Conservation (phyloP, 768 basidiomycete genomes). For the Phylloporus scabripes region DNA sequence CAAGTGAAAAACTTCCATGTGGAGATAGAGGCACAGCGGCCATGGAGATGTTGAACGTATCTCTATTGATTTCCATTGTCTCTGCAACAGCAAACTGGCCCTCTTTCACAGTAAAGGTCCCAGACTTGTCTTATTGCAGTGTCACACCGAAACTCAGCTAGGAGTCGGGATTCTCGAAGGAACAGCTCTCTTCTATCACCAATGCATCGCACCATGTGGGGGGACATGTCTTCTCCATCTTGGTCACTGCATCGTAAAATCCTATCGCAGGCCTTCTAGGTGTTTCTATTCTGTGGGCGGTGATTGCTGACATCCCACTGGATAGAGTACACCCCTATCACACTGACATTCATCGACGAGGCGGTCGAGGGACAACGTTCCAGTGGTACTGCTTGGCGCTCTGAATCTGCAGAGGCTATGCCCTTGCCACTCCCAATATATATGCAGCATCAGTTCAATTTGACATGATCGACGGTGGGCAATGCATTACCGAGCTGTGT, state of each 20-base stretch:
- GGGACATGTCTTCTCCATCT: not conserved
- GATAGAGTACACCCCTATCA: not conserved
- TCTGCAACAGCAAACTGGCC: no score
- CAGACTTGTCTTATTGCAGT: not conserved
- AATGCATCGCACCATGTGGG: not conserved
- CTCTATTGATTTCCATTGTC: no score
- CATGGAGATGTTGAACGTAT: no score
- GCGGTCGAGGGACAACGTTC: not conserved
- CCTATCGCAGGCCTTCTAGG: not conserved
- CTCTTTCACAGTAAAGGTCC: no score
- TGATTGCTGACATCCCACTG: not conserved
- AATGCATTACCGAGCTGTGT: not conserved
- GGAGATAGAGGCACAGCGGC: no score
- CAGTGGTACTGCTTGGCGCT: not conserved
- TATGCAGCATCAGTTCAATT: not conserved
- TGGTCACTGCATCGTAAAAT: not conserved
- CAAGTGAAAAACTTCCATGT: no score
- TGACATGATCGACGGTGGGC: not conserved
- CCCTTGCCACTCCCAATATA: not conserved
- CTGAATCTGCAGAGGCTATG: not conserved
- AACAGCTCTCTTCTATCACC: not conserved
- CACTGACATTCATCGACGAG: not conserved
- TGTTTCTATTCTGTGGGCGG: constrained; percentile 7
- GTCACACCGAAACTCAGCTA: not conserved
- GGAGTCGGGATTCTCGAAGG: not conserved